These are phyloP conservation scores for Halophytophthora batemanensis DNA, from an alignment of 352 stramenopile species.

Conservation along the genomic window DNA sequence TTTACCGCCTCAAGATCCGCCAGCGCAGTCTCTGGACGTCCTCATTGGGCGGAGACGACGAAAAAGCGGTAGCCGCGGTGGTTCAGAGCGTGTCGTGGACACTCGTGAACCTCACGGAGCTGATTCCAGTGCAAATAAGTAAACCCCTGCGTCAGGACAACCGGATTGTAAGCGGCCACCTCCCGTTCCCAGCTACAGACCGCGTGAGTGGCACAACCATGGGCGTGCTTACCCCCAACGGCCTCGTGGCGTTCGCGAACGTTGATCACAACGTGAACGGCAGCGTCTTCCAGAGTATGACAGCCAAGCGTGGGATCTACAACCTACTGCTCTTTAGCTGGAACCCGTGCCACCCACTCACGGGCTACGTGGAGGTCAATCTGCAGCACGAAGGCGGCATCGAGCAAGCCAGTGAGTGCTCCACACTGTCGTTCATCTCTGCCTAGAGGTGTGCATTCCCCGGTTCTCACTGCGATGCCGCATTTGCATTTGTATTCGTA, in stretches of 20 bases:
- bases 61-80: conserved; percentile 29
- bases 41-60: conserved; percentile 27
- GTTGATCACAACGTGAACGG: conserved; percentile 39
- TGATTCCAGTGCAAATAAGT: conserved; percentile 19
- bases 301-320: conserved; percentile 41
- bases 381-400: conserved; percentile 37
- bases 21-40: conserved; percentile 40
- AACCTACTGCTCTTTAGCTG: conserved; percentile 30
- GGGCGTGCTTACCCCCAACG: conserved; percentile 31
- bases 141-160: conserved; percentile 25
- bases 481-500: background rate
- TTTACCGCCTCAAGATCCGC: conserved; percentile 34
- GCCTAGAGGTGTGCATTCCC: no score
- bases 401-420: conserved; percentile 40
- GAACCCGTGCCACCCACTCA: conserved; percentile 43
- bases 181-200: conserved; percentile 26
- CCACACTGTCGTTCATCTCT: no score
- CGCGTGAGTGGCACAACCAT: conserved; percentile 25
- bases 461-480: background rate
- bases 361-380: conserved; percentile 45
- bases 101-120: conserved; percentile 22
- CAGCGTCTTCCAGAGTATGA: conserved; percentile 33
- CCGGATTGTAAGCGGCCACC: conserved; percentile 32
- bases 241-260: conserved; percentile 36
- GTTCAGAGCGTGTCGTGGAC: conserved; percentile 30